Evolutionary conservation across 2,329 filamentous ascomycete species (phyloP).

Genomic region (Aspergillus sp.): DNA sequence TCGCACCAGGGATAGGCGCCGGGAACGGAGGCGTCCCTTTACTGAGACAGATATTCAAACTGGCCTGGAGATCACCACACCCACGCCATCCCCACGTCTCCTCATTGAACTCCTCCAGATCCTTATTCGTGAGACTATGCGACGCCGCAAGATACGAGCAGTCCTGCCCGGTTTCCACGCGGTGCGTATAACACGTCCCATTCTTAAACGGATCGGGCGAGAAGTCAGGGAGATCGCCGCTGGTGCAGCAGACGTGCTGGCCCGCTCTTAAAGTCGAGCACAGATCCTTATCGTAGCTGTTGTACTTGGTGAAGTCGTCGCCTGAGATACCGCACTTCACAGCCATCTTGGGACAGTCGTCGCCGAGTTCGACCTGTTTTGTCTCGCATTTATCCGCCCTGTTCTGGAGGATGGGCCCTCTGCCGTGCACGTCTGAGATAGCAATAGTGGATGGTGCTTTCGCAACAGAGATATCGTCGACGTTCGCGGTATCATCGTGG

Average conservation of each 20-base stretch:
- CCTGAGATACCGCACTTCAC: constrained; percentile 12
- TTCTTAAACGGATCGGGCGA: constrained; percentile 36
- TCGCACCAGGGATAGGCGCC: constrained; percentile 34
- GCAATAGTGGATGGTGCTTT: too few species aligned
- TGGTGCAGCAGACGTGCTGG: constrained; percentile 27
- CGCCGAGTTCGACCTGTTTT: neutral
- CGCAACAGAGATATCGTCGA: too few species aligned
- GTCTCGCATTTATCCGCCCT: too few species aligned
- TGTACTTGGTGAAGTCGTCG: constrained; percentile 13
- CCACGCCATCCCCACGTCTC: constrained; percentile 45
- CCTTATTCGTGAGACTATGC: constrained; percentile 34
- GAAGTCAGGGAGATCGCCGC: constrained; percentile 20
- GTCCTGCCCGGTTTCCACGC: constrained; percentile 35
- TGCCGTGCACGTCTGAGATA: too few species aligned
- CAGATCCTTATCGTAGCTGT: constrained; percentile 5
- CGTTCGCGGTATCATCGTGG: too few species aligned
- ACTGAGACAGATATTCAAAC: constrained; percentile 42
- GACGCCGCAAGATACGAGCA: constrained; percentile 25
- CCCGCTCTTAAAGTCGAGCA: constrained; percentile 19
- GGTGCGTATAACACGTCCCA: constrained; percentile 41
- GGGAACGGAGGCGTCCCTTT: constrained; percentile 43
- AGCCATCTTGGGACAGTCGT: constrained; percentile 12
- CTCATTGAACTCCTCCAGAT: constrained; percentile 43
- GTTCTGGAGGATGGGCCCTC: too few species aligned
- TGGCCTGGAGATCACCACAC: constrained; percentile 34